Evolutionary conservation across 768 basidiomycete genomes (phyloP).

Genomic region (Dioszegia hungarica): DNA sequence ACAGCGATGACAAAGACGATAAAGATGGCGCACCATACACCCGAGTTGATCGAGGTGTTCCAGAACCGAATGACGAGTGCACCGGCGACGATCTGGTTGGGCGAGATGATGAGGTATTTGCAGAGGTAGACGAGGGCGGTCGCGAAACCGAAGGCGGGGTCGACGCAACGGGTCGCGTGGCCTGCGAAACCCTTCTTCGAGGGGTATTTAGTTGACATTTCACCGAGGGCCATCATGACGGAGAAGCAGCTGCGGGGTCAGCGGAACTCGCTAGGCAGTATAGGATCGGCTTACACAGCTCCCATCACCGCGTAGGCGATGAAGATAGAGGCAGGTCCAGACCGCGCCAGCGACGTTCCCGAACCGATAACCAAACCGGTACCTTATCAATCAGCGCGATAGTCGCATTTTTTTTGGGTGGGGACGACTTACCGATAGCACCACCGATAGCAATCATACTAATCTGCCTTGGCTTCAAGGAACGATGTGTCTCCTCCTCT

Average conservation of each 20-base stretch:
- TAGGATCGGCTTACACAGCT: conserved; percentile 20
- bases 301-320: conserved; percentile 39
- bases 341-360: conserved; percentile 35
- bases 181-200: conserved; percentile 45
- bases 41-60: conserved; percentile 22
- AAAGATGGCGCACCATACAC: conserved; percentile 27
- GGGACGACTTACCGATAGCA: conserved; percentile 42
- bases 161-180: conserved; percentile 44
- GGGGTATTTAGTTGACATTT: conserved; percentile 42
- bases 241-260: conserved; percentile 28
- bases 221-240: conserved; percentile 41
- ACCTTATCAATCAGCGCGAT: conserved; percentile 18
- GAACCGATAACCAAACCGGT: conserved; percentile 46
- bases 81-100: conserved; percentile 46
- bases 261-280: neutral
- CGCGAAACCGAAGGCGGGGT: conserved; percentile 42
- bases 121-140: conserved; percentile 36
- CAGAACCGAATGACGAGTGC: conserved; percentile 32
- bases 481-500: conserved; percentile 26
- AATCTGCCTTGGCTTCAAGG: conserved; percentile 35
- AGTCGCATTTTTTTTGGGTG: too few relatives aligned
- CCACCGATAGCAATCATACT: conserved; percentile 48
- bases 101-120: conserved; percentile 50
- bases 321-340: conserved; percentile 39
- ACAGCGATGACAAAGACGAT: conserved; percentile 32